phyloP scores from a whole-genome alignment of 2,329 filamentous ascomycete genomes.

The Paecilomyces dactylethromorphus region DNA sequence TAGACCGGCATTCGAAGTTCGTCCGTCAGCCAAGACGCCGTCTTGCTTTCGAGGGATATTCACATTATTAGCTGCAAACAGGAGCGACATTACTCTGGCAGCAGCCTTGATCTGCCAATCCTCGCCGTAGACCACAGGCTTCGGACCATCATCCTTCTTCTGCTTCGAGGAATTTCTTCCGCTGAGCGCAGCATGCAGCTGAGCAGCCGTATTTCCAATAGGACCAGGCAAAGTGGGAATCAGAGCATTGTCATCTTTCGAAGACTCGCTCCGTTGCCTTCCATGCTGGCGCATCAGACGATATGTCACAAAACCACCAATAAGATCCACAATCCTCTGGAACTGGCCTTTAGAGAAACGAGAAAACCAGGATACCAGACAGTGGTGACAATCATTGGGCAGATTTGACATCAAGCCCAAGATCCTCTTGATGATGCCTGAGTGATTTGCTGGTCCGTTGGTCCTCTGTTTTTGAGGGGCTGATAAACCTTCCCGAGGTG shows the following conservation, averaged over 20 bases:
- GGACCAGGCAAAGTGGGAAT: slow-evolving; percentile 60
- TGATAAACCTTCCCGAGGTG: slow-evolving; percentile 10
- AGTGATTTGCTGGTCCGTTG: slow-evolving; percentile 59
- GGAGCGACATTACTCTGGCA: slow-evolving; percentile 68
- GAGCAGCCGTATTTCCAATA: slow-evolving; percentile 54
- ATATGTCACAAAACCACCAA: slow-evolving; percentile 74
- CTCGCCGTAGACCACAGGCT: slow-evolving; percentile 60
- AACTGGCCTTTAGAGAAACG: slow-evolving; percentile 63
- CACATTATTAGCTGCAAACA: slow-evolving; percentile 75
- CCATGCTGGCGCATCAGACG: slow-evolving; percentile 66
- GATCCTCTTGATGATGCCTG: slow-evolving; percentile 77
- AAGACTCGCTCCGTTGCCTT: slow-evolving; percentile 54
- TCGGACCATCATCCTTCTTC: slow-evolving; percentile 45
- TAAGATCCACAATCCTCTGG: slow-evolving; percentile 66
- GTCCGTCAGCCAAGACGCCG: slow-evolving; percentile 16
- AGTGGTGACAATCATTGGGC: slow-evolving; percentile 67
- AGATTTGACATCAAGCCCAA: slow-evolving; percentile 73
- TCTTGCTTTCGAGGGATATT: slow-evolving; percentile 34
- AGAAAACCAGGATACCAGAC: slow-evolving; percentile 72
- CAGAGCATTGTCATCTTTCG: slow-evolving; percentile 55
- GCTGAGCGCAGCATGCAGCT: slow-evolving; percentile 71
- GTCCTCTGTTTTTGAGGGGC: slow-evolving; percentile 18
- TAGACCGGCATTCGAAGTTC: slow-evolving; percentile 31
- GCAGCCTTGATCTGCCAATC: slow-evolving; percentile 88
- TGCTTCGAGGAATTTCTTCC: slow-evolving; percentile 43